Conservation (phyloP, 2,329 filamentous ascomycete genomes). For the Spiromastix sp. region DNA sequence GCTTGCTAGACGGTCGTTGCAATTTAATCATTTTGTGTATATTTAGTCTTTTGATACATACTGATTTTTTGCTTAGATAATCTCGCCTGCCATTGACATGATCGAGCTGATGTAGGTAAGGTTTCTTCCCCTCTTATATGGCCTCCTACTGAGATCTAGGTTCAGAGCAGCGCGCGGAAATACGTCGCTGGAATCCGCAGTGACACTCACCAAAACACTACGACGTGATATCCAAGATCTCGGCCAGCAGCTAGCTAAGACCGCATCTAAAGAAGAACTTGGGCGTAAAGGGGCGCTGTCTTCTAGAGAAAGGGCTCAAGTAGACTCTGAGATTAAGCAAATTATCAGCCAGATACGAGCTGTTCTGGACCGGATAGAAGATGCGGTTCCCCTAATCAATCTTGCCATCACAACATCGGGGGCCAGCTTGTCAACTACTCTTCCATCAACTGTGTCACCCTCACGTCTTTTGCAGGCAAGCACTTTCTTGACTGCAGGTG, state of each 20-base stretch:
- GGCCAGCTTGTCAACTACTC: slow-evolving; percentile 67
- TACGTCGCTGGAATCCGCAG: slow-evolving; percentile 72
- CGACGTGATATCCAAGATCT: slow-evolving; percentile 74
- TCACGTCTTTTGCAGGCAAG: slow-evolving; percentile 87
- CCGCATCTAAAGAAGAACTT: slow-evolving; percentile 48
- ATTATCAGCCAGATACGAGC: slow-evolving; percentile 67
- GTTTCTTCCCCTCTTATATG: slow-evolving; percentile 1
- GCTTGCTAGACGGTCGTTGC: too few species aligned
- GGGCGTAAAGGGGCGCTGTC: slow-evolving; percentile 23
- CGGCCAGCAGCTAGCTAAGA: slow-evolving; percentile 62
- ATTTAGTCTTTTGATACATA: neutral
- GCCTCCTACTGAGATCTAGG: neutral
- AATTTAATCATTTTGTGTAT: too few species aligned
- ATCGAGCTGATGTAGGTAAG: slow-evolving; percentile 68
- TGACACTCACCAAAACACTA: slow-evolving; percentile 70
- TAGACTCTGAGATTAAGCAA: slow-evolving; percentile 53
- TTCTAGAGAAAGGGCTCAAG: slow-evolving; percentile 41
- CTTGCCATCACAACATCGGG: slow-evolving; percentile 91
- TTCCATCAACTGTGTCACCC: slow-evolving; percentile 77
- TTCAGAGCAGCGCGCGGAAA: slow-evolving; percentile 59
- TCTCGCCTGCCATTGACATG: slow-evolving; percentile 84
- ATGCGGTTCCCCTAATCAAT: slow-evolving; percentile 83
- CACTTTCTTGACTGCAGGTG: slow-evolving; percentile 76
- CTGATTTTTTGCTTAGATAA: slow-evolving; percentile 45
- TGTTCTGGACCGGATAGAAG: slow-evolving; percentile 70